Conservation (phyloP, 164 flowering plant species). For the Berberis thunbergii region DNA sequence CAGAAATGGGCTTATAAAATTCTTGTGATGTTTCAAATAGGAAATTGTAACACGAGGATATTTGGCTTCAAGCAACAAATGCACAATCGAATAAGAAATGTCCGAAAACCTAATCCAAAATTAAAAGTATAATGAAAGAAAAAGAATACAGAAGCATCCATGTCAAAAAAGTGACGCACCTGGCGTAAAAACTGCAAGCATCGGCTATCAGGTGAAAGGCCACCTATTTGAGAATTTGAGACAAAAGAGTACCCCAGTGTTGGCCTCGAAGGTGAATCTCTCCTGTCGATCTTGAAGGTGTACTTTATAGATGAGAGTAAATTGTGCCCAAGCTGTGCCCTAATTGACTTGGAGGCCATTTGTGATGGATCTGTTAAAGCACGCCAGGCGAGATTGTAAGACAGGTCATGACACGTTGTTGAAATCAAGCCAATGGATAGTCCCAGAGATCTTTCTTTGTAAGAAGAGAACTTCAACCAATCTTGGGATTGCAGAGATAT, state of each 20-base stretch:
- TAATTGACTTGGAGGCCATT: constrained; percentile 55
- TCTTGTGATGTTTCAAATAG: too few relatives aligned
- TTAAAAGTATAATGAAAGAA: too few relatives aligned
- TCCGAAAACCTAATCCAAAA: too few relatives aligned
- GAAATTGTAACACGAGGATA: too few relatives aligned
- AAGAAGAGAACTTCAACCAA: constrained; percentile 85
- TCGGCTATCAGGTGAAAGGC: constrained; percentile 72
- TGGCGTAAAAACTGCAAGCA: constrained; percentile 77
- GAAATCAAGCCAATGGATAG: constrained; percentile 69
- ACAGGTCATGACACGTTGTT: constrained; percentile 56
- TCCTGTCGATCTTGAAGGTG: constrained; percentile 60
- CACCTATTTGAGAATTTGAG: constrained; percentile 68
- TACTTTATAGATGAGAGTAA: constrained; percentile 70
- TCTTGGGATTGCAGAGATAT: constrained; percentile 71
- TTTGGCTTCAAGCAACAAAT: too few relatives aligned
- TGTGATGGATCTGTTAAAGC: constrained; percentile 81
- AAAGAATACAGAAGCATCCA: too few relatives aligned
- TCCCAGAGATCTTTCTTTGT: constrained; percentile 69
- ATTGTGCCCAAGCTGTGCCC: constrained; percentile 88
- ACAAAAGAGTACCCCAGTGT: constrained; percentile 72
- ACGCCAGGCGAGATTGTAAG: constrained; percentile 80
- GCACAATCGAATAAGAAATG: too few relatives aligned
- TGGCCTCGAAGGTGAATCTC: constrained; percentile 78
- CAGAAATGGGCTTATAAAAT: too few relatives aligned
- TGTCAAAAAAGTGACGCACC: constrained; percentile 30